Evolutionary conservation across 371 early-diverging fungal genomes (phyloP).

Genomic region (Mortierella sp.): DNA sequence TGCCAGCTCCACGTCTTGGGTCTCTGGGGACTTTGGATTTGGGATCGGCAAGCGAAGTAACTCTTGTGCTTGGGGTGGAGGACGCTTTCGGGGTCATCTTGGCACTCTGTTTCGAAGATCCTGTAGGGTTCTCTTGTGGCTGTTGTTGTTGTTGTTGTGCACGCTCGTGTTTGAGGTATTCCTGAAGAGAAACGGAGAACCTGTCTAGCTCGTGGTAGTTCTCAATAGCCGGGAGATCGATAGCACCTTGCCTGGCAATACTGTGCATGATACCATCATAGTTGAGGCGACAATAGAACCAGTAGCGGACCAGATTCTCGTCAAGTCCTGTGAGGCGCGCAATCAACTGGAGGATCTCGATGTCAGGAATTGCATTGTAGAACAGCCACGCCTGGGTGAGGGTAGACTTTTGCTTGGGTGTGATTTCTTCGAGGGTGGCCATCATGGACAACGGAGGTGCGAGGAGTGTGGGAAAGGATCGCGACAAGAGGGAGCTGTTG

Average conservation of each 20-base stretch:
- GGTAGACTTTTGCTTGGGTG: neutral
- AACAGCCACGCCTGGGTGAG: slow-evolving; percentile 8
- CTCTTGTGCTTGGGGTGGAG: no score
- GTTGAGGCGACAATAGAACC: slow-evolving; percentile 12
- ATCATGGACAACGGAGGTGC: no score
- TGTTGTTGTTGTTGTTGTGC: neutral
- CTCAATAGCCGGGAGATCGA: slow-evolving; percentile 4
- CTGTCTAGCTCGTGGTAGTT: slow-evolving; percentile 5
- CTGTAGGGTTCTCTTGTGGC: no score
- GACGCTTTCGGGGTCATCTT: no score
- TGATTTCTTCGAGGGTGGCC: neutral
- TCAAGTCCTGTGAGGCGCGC: neutral
- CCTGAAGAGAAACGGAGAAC: neutral
- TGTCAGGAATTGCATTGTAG: slow-evolving; percentile 5
- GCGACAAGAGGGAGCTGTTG: no score
- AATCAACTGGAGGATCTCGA: neutral
- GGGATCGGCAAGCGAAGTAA: no score
- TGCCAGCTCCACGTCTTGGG: no score
- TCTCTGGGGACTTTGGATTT: no score
- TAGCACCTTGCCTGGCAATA: neutral
- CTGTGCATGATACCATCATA: slow-evolving; percentile 7
- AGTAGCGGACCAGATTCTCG: slow-evolving; percentile 4
- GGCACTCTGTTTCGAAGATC: no score
- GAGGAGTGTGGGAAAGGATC: no score
- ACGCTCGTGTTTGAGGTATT: neutral